phyloP scores from a whole-genome alignment of 2,329 filamentous ascomycete genomes.

The Colletotrichum sp. region DNA sequence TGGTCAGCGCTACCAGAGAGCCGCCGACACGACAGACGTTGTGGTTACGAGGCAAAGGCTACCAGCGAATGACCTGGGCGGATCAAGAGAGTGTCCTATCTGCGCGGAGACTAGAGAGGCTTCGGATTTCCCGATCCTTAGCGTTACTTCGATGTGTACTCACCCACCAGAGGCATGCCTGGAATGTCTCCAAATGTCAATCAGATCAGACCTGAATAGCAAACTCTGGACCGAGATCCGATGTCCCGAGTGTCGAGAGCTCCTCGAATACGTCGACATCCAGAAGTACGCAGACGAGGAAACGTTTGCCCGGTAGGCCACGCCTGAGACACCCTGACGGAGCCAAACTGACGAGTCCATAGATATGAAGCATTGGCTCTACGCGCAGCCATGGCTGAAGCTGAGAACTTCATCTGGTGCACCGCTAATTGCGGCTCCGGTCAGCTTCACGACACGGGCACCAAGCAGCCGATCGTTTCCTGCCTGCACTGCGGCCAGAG shows the following conservation, averaged over 20 bases:
- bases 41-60: conserved; percentile 35
- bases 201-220: conserved; percentile 35
- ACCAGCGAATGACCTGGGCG: conserved; percentile 23
- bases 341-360: background rate
- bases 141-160: conserved; percentile 35
- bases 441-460: conserved; percentile 52
- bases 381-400: conserved; percentile 44
- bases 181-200: conserved; percentile 38
- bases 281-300: conserved; percentile 46
- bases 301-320: conserved; percentile 45
- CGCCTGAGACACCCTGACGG: background rate
- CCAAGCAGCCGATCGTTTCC: conserved; percentile 42
- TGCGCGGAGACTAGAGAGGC: conserved; percentile 36
- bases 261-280: conserved; percentile 49
- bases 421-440: conserved; percentile 55
- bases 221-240: conserved; percentile 49
- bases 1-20: conserved; percentile 38
- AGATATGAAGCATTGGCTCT: conserved; percentile 50
- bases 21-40: conserved; percentile 27
- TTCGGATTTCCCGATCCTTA: conserved; percentile 34
- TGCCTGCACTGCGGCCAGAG: conserved; percentile 43
- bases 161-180: conserved; percentile 38
- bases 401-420: conserved; percentile 58
- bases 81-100: conserved; percentile 37
- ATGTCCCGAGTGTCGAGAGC: conserved; percentile 56